Evolutionary conservation across 2,329 filamentous ascomycete species (phyloP), one percentile per base, ranked within the genome.

Genomic region (Fusarium poae): DNA sequence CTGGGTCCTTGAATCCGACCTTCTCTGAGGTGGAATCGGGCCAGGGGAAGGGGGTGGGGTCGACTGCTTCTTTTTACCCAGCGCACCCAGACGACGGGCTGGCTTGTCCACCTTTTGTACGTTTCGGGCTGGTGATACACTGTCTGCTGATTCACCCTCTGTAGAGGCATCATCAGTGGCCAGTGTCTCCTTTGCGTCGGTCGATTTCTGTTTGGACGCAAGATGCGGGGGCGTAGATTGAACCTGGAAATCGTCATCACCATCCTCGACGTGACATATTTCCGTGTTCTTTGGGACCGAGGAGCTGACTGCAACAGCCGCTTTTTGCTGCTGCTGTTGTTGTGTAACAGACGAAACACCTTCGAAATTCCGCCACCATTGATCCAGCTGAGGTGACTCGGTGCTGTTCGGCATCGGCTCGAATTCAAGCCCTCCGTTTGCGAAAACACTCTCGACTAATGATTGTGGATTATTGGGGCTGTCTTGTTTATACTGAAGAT

Each of bases 241-340:
- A 10, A 86, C 77, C 65, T 87, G 82, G 48, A 86, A 87, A 57
- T 85, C 84, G 44, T 82, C 82, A n/a, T 83, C 82, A 13, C 83
- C 80, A 6, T 78, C 78, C 21, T 78, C 74, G n/a, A 66, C 64
- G 8, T 66, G 58, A n/a, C 76, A 72, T 23, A 64, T 62, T 2
- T 68, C 67, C 7, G 67, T 64, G 15, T 73, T 61, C 12, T 62
- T 45, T 18, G 66, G 62, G 6, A 71, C 62, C 1, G 72, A 53
- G 2, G 61, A 56, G 18, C 44, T 65, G 45, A 52, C 44, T 20
- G 34, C 12, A 51, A 68, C 29, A 70, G 46, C 23, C 27, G 49
- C 40, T 49, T 67, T 63, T 12, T 43, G 18, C 45, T 72, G 18
- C 45, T 72, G 70, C 25, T 62, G 67, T 46, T 62, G 71, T 20